Evolutionary conservation across 441 rosid species (phyloP), one percentile per base, ranked within the genome.

Genomic region (Biscutella auriculata): DNA sequence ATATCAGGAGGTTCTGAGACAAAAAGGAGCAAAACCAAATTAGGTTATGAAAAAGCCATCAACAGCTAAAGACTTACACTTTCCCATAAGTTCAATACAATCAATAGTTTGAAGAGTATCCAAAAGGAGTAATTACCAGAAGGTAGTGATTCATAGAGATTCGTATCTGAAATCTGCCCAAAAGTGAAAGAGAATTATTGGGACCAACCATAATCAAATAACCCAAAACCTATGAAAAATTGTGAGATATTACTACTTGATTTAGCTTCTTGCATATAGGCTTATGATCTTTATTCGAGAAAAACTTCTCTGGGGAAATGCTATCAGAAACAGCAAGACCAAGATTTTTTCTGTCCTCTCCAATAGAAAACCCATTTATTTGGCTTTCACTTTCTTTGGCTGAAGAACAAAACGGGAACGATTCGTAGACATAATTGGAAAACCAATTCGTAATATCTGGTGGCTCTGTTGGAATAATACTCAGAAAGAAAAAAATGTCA

Each of bases 1-100:
- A 79, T 12, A 26, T 69, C 78, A 52, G 83, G 84, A 70, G 90
- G 83, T 57, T 78, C 90, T 83, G 76, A 52, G 36, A 41, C 71
- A 48, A 16, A 72, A n/a, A 43, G 9, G 9, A 53, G 1, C 25
- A 19, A 37, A 53, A 39, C 28, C 5, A 64, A 1, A 54, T 27
- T 5, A 30, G 6, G 25, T 37, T 30, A 19, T 23, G 42, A 47
- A 21, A 53, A 45, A 50, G 7, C 47, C 16, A 53, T 36, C 23
- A 65, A 57, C 2, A 51, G 34, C 39, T n/a, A n/a, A n/a, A n/a
- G n/a, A n/a, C n/a, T n/a, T n/a, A 14, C 26, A 42, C 10, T 36
- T 37, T 30, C 10, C 26, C 29, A 14, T 5, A 45, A 27, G 10
- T 7, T 9, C 25, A 45, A 33, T 15, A 51, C 2, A 46, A 27